phyloP scores from a whole-genome alignment of 1,284 basidiomycete species.

The Ustilago esculenta region DNA sequence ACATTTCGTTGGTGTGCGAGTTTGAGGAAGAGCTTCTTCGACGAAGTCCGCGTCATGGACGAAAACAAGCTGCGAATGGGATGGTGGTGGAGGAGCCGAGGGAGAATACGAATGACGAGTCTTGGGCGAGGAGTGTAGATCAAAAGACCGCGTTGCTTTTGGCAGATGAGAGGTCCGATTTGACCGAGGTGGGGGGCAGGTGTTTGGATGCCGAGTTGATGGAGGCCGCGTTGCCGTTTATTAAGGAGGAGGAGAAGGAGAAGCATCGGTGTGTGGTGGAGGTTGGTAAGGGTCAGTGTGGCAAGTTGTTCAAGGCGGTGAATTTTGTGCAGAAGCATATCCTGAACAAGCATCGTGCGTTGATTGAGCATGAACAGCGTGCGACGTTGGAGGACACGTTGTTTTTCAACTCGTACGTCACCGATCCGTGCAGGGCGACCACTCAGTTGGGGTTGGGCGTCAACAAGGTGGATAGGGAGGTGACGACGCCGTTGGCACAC shows the following conservation, averaged over 20 bases:
- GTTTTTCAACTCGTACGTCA: constrained; percentile 53
- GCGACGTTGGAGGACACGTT: constrained; percentile 22
- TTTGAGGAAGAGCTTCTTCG: constrained; percentile 62
- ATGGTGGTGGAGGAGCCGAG: constrained; percentile 34
- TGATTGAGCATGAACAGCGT: constrained; percentile 30
- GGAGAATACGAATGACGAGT: constrained; percentile 46
- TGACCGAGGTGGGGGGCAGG: constrained; percentile 50
- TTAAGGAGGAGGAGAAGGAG: constrained; percentile 56
- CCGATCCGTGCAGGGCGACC: constrained; percentile 48
- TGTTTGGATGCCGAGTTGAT: constrained; percentile 39
- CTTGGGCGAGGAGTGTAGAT: constrained; percentile 57
- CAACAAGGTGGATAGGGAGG: not conserved
- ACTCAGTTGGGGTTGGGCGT: constrained; percentile 13
- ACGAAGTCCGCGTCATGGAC: constrained; percentile 45
- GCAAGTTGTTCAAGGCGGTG: constrained; percentile 61
- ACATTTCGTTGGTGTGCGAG: constrained; percentile 58
- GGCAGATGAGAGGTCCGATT: constrained; percentile 29
- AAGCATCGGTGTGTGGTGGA: constrained; percentile 60
- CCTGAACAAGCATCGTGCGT: constrained; percentile 56
- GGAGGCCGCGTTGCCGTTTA: constrained; percentile 39
- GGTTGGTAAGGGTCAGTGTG: constrained; percentile 38
- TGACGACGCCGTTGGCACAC: constrained; percentile 6
- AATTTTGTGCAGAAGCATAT: constrained; percentile 64
- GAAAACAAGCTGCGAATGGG: constrained; percentile 41
- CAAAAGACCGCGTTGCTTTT: constrained; percentile 50